Evolutionary conservation across 139 green algal species (phyloP).

Genomic region (Auxenochlorella protothecoides): DNA sequence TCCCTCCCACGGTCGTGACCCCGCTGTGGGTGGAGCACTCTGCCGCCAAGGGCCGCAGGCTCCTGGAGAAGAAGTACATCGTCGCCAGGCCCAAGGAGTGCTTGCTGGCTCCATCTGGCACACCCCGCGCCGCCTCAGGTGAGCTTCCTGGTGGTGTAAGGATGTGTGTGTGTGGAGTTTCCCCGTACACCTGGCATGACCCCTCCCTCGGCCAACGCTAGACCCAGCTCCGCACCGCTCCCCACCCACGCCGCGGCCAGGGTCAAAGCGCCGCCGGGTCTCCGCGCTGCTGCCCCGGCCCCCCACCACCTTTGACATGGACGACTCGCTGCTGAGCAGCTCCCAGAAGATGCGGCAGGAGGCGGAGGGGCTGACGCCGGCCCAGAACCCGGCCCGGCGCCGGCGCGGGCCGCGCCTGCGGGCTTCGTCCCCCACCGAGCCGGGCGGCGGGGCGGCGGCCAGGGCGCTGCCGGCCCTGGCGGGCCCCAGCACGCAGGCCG

Average conservation of each 20-base stretch:
- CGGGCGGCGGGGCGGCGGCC: too few species aligned
- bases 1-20: slow-evolving; percentile 18
- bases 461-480: not conserved
- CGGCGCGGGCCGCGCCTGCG: too few species aligned
- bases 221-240: not conserved
- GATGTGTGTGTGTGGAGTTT: not conserved
- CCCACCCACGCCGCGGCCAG: too few species aligned
- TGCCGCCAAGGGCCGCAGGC: slow-evolving; percentile 1
- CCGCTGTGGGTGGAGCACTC: slow-evolving; percentile 30
- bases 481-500: slow-evolving; percentile 13
- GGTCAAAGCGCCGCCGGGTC: not conserved
- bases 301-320: not conserved
- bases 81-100: slow-evolving; percentile 1
- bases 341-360: too few species aligned
- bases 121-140: not conserved
- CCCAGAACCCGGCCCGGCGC: too few species aligned
- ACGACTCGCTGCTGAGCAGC: not conserved
- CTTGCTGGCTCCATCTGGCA: not conserved
- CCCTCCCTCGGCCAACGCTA: not conserved
- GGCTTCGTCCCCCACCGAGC: not conserved
- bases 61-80: slow-evolving; percentile 16
- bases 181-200: not conserved
- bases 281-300: not conserved
- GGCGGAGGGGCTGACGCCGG: too few species aligned
- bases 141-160: too few species aligned